Evolutionary conservation across 2,329 filamentous ascomycete genomes (phyloP).

Genomic region (Cladorrhinum sp.): DNA sequence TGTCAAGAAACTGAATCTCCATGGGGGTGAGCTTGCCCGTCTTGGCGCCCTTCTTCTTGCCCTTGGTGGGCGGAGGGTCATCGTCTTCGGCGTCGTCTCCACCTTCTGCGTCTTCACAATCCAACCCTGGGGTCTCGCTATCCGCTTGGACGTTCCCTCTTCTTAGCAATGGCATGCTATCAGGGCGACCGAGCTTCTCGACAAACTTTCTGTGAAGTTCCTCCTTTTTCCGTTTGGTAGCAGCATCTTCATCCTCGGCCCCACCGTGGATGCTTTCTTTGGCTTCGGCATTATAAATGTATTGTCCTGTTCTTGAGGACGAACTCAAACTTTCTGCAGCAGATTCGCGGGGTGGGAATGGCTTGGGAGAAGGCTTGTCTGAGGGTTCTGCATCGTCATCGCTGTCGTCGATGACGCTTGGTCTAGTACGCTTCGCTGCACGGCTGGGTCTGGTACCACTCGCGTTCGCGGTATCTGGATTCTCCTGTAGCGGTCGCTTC

Average conservation of each 20-base stretch:
- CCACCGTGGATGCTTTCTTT: slow-evolving; percentile 40
- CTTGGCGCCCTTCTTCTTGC: slow-evolving; percentile 68
- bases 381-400: slow-evolving; percentile 33
- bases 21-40: slow-evolving; percentile 84
- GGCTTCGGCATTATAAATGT: slow-evolving; percentile 45
- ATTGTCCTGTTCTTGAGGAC: slow-evolving; percentile 48
- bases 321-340: slow-evolving; percentile 23
- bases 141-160: slow-evolving; percentile 54
- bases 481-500: slow-evolving; percentile 53
- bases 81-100: slow-evolving; percentile 56
- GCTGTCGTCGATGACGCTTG: slow-evolving; percentile 31
- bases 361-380: slow-evolving; percentile 35
- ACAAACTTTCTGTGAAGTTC: slow-evolving; percentile 82
- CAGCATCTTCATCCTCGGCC: slow-evolving; percentile 42
- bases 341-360: slow-evolving; percentile 27
- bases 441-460: slow-evolving; percentile 40
- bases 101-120: slow-evolving; percentile 55
- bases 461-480: slow-evolving; percentile 44
- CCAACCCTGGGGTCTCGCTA: slow-evolving; percentile 49
- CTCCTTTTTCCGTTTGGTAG: slow-evolving; percentile 57
- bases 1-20: slow-evolving; percentile 89
- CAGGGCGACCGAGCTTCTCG: slow-evolving; percentile 81
- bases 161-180: slow-evolving; percentile 69
- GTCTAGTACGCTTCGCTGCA: slow-evolving; percentile 45
- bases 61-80: slow-evolving; percentile 47